Evolutionary conservation across 306 rosid genomes (phyloP).

Genomic region (Hippophae rhamnoides): DNA sequence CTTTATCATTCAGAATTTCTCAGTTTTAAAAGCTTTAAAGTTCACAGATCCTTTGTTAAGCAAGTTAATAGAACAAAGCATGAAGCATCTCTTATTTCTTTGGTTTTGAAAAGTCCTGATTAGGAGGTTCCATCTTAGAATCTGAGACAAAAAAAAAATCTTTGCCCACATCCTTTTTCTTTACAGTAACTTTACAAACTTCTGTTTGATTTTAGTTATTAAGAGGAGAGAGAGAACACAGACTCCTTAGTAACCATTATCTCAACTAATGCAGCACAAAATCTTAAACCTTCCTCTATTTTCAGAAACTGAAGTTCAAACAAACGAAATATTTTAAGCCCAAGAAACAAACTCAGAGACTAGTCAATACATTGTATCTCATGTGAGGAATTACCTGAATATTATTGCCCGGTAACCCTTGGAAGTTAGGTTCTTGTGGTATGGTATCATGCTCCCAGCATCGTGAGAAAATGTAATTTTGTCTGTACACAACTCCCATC

Average conservation of each 20-base stretch:
- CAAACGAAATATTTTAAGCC: background rate
- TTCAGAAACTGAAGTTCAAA: background rate
- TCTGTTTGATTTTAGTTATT: background rate
- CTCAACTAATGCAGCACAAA: background rate
- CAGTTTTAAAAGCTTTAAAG: background rate
- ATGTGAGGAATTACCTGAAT: constrained; percentile 47
- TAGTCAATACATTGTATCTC: background rate
- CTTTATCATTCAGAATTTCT: background rate
- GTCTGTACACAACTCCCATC: constrained; percentile 63
- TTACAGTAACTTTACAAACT: background rate
- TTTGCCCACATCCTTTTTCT: background rate
- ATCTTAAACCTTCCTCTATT: background rate
- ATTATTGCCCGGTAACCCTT: constrained; percentile 77
- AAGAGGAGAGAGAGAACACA: background rate
- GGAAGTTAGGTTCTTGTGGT: constrained; percentile 71
- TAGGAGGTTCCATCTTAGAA: background rate
- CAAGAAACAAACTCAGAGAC: background rate
- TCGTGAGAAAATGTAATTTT: constrained; percentile 34
- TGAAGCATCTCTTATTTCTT: background rate
- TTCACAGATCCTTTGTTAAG: background rate
- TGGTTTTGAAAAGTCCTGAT: too few relatives aligned
- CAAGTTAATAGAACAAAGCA: background rate
- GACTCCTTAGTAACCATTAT: background rate
- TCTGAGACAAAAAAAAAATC: too few relatives aligned
- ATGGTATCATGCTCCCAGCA: constrained; percentile 85